phyloP scores from a whole-genome alignment of 495 filamentous ascomycete species.

The Patellaria atrata region DNA sequence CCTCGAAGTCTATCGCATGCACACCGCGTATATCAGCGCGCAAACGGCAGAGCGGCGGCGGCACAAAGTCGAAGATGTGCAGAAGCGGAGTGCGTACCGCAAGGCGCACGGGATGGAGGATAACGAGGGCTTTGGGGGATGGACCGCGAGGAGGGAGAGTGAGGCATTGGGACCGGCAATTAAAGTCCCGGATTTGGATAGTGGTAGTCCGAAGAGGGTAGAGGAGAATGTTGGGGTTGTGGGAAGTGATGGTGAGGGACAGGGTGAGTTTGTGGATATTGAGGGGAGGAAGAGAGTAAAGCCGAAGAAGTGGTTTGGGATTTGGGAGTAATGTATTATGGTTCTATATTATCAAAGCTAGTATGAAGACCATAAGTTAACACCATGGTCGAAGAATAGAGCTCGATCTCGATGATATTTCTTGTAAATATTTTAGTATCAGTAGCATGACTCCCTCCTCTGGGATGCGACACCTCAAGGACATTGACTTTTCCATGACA shows the following conservation, averaged over 20 bases:
- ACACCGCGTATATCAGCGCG: slow-evolving; percentile 47
- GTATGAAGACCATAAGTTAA: too few relatives aligned
- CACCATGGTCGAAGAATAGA: too few relatives aligned
- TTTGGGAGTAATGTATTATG: slow-evolving; percentile 22
- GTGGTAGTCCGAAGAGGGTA: slow-evolving; percentile 10
- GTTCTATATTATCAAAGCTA: too few relatives aligned
- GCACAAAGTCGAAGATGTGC: slow-evolving; percentile 57
- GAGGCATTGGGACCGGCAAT: slow-evolving; percentile 6
- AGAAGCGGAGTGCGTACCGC: slow-evolving; percentile 64
- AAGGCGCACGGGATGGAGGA: slow-evolving; percentile 63
- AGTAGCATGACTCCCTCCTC: too few relatives aligned
- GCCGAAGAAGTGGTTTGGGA: slow-evolving; percentile 23
- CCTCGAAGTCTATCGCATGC: slow-evolving; percentile 53
- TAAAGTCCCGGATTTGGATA: slow-evolving; percentile 2
- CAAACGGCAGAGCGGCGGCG: slow-evolving; percentile 50
- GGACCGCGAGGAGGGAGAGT: slow-evolving; percentile 22
- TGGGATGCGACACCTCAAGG: too few relatives aligned
- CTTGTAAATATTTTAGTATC: too few relatives aligned
- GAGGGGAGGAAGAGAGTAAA: slow-evolving; percentile 20
- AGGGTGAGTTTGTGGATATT: slow-evolving; percentile 21
- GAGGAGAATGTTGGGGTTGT: slow-evolving; percentile 15
- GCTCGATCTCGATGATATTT: too few relatives aligned
- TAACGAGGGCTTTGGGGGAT: slow-evolving; percentile 34
- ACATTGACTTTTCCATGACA: too few relatives aligned
- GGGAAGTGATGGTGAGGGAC: slow-evolving; percentile 14